Conservation (phyloP, 1,284 basidiomycete genomes). For the Cerioporus squamosus region DNA sequence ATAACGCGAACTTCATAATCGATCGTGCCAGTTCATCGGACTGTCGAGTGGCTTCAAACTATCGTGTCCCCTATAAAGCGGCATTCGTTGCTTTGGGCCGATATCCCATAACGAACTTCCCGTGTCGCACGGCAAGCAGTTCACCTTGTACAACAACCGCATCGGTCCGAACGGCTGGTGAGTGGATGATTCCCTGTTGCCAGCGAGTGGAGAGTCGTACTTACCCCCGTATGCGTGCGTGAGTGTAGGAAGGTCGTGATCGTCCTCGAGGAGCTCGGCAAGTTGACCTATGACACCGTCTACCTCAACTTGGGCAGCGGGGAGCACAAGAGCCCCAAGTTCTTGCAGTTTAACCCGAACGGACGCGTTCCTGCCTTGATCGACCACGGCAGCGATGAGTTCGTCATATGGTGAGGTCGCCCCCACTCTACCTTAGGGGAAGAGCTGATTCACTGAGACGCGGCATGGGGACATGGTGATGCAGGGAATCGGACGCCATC, state of each 20-base stretch:
- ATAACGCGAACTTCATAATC: too few relatives aligned
- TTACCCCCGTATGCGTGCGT: neutral
- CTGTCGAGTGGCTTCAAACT: too few relatives aligned
- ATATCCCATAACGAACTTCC: too few relatives aligned
- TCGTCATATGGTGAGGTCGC: constrained; percentile 15
- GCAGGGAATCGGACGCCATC: constrained; percentile 40
- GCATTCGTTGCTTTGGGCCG: too few relatives aligned
- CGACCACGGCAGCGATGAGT: constrained; percentile 37
- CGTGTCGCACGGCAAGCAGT: constrained; percentile 22
- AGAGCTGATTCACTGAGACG: neutral
- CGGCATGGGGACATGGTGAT: neutral
- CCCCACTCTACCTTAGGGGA: neutral
- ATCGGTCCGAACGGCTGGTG: constrained; percentile 24
- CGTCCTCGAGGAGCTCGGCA: constrained; percentile 32
- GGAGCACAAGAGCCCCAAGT: constrained; percentile 30
- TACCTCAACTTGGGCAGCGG: constrained; percentile 28
- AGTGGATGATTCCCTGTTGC: neutral
- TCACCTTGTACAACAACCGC: constrained; percentile 31
- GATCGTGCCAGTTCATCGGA: too few relatives aligned
- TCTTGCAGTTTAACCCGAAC: constrained; percentile 32
- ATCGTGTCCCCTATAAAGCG: too few relatives aligned
- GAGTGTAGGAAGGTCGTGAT: constrained; percentile 28
- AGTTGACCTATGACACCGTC: constrained; percentile 30
- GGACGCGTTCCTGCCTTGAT: constrained; percentile 36
- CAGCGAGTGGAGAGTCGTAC: too few relatives aligned